phyloP scores from a whole-genome alignment of 2,329 filamentous ascomycete genomes.

The Cladorrhinum sp. region DNA sequence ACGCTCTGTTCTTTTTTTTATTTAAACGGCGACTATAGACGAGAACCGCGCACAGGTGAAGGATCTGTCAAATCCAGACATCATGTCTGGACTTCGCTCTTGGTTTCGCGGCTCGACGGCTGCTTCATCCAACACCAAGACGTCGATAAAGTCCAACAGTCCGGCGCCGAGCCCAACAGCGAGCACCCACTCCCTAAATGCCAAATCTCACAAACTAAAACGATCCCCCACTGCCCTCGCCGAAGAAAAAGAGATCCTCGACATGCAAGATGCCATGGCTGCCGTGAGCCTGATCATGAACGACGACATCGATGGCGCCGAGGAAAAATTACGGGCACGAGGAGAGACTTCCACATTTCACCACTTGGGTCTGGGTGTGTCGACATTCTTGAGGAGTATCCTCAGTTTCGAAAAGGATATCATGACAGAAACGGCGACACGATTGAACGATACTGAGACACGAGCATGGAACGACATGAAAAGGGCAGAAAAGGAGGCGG shows the following conservation, averaged over 20 bases:
- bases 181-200: slow-evolving; percentile 23
- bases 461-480: slow-evolving; percentile 73
- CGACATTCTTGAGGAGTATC: slow-evolving; percentile 80
- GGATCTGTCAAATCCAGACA: slow-evolving; percentile 1
- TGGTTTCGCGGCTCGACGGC: slow-evolving; percentile 48
- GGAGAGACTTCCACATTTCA: slow-evolving; percentile 84
- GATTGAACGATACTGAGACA: slow-evolving; percentile 72
- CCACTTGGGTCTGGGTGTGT: slow-evolving; percentile 74
- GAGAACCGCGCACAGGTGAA: neutral
- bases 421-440: slow-evolving; percentile 76
- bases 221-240: slow-evolving; percentile 3
- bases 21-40: neutral
- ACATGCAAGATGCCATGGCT: slow-evolving; percentile 59
- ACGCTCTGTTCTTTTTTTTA: neutral
- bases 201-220: slow-evolving; percentile 1
- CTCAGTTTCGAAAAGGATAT: slow-evolving; percentile 89
- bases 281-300: slow-evolving; percentile 76
- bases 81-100: slow-evolving; percentile 40
- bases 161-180: slow-evolving; percentile 21
- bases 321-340: slow-evolving; percentile 67
- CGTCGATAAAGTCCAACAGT: slow-evolving; percentile 27
- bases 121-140: slow-evolving; percentile 18
- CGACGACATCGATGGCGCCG: slow-evolving; percentile 84
- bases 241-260: slow-evolving; percentile 37
- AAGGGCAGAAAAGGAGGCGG: slow-evolving; percentile 64